Evolutionary conservation across 768 basidiomycete genomes (phyloP), one percentile per base, ranked within the genome.

Genomic region (Chiua virens): DNA sequence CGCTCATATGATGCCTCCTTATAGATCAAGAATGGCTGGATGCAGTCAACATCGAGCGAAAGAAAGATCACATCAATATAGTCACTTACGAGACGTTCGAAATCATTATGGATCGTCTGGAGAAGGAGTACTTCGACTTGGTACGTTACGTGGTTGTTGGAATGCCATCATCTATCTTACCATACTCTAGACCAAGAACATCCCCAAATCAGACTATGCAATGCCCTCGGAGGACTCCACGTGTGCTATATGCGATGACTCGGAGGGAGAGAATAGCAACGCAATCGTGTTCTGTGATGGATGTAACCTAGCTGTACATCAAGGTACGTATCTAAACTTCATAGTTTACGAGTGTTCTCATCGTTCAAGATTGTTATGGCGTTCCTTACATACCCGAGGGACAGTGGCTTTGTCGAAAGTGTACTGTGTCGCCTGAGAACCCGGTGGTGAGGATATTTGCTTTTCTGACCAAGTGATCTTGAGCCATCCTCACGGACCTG

Each of bases 261-360:
- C 93, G 3, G 97, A 99, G 62, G 96, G 94, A 47, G 97, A 99
- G 75, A 97, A 98, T 64, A 93, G 90, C 52, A 99, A 98, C 67
- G 97, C 94, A 8, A 99, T 98, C 60, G 95, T 99, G 6, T 99
- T 99, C 64, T 99, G 97, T 67, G 97, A 99, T 66, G 97, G 96
- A 0, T 99, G 97, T 68, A 98, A 98, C 69, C 74, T 99, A 23
- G 97, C 97, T 10, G 97, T 99, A n/a, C 97, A 99, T 74, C 97
- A 99, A 80, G 95, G 95, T 90, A 53, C 47, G 79, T 58, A n/a
- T 34, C 4, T 17, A 23, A 34, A 11, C 43, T 15, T 15, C 5
- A 17, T 8, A 8, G 17, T 43, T 42, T 45, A 37, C 17, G n/a
- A 27, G 35, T 46, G 18, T 45, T 25, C 54, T 61, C 52, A 63